Evolutionary conservation across 257 asterid species (phyloP).

Genomic region (Nicotiana paniculata): DNA sequence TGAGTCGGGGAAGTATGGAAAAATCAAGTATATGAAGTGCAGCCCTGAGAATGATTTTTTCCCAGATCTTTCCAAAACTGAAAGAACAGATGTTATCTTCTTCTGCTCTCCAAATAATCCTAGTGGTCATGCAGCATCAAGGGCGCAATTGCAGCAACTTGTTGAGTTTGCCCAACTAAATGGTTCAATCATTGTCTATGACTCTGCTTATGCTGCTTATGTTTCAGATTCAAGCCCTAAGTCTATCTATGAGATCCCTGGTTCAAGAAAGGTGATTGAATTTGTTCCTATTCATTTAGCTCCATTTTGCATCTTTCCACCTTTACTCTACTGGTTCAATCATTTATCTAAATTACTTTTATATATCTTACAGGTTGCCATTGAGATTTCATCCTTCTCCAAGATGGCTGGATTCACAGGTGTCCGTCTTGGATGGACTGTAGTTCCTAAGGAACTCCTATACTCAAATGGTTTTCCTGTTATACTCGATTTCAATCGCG

Average conservation of each 20-base stretch:
- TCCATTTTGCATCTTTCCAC: neutral
- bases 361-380: conserved; percentile 53
- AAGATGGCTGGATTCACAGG: conserved; percentile 95
- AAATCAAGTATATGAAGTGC: conserved; percentile 67
- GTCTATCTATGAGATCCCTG: conserved; percentile 75
- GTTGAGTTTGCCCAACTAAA: conserved; percentile 58
- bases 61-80: conserved; percentile 46
- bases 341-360: no score
- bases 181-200: conserved; percentile 74
- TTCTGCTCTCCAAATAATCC: conserved; percentile 91
- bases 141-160: conserved; percentile 51
- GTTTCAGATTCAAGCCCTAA: conserved; percentile 66
- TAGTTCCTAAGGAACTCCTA: conserved; percentile 75
- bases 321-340: neutral
- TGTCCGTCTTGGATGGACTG: conserved; percentile 90
- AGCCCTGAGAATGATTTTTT: conserved; percentile 60
- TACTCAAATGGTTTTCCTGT: conserved; percentile 74
- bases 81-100: conserved; percentile 72
- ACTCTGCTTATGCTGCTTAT: conserved; percentile 66
- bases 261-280: conserved; percentile 51
- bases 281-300: neutral
- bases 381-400: conserved; percentile 86
- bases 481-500: conserved; percentile 65
- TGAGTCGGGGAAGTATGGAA: conserved; percentile 47
- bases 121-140: conserved; percentile 74